These are phyloP conservation scores for Geranium rotundifolium DNA, from an alignment of 345 rosid genomes.

Conservation along the genomic window DNA sequence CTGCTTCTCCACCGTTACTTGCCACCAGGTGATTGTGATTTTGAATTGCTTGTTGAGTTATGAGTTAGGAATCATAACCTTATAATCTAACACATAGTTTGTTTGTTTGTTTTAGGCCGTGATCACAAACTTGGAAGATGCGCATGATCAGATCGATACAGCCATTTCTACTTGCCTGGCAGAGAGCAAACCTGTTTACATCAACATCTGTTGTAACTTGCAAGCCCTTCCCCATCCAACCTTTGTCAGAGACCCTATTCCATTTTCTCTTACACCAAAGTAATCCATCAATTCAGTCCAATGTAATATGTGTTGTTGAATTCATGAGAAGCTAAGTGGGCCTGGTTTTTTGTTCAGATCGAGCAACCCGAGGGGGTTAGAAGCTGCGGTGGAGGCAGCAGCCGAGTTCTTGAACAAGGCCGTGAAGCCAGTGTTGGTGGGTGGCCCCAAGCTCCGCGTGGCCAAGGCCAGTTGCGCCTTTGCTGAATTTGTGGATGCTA, in stretches of 20 bases:
- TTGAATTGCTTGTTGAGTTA: too few species aligned
- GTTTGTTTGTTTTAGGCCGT: conserved; percentile 6
- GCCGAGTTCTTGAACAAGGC: conserved; percentile 15
- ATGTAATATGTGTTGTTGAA: too few species aligned
- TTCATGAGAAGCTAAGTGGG: too few species aligned
- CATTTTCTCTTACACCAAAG: conserved; percentile 12
- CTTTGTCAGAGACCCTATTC: conserved; percentile 9
- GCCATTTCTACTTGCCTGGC: conserved; percentile 11
- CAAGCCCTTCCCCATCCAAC: conserved; percentile 14
- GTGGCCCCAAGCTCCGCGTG: conserved; percentile 12
- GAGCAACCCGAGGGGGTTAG: conserved; percentile 11
- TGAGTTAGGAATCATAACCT: too few species aligned
- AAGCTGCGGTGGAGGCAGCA: conserved; percentile 14
- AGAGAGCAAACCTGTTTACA: conserved; percentile 19
- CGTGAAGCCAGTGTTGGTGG: conserved; percentile 15
- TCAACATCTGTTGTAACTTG: conserved; percentile 14
- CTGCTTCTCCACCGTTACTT: conserved; percentile 15
- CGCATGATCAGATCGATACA: conserved; percentile 11
- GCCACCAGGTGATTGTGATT: conserved; percentile 8
- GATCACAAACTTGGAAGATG: conserved; percentile 14
- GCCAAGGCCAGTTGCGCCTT: conserved; percentile 11
- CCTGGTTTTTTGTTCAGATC: conserved; percentile 1
- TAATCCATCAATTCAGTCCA: background rate
- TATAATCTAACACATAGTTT: too few species aligned
- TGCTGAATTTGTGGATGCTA: conserved; percentile 8